Evolutionary conservation across 176 grass and related monocot species (phyloP), one percentile per base, ranked within the genome.

Genomic region (Secale cereale): DNA sequence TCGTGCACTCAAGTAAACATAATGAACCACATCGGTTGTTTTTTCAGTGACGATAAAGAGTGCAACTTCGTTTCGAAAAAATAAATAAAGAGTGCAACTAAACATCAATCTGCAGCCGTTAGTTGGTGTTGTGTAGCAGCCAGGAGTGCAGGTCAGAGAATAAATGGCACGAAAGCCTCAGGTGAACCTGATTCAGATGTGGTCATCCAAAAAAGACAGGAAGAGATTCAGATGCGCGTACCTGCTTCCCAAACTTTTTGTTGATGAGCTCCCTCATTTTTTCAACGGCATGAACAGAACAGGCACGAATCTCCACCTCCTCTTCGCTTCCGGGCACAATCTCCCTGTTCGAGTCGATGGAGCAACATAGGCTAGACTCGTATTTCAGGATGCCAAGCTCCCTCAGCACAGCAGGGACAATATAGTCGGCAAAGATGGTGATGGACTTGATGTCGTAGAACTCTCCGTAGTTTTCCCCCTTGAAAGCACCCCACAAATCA

Each of bases 341-440:
- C 79, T 99, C 93, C 8, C 79, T 82, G n/a, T 88, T 89, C 1
- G 91, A 94, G 82, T 99, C 94, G 28, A 96, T 85, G 0, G 85
- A 94, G 69, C 69, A 91, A 41, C 89, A 92, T 66, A 99, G 66
- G 54, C 70, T 86, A 3, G 76, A 89, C 46, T 90, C 94, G 27
- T 99, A 99, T 79, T 96, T 99, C 76, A 99, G 87, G 46, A 99
- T 86, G 67, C 88, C 91, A 81, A 96, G 87, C 76, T 99, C 87
- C 73, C 93, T 94, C 79, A 96, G 88, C 2, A 96, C 97, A 8
- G 91, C 93, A 67, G 97, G 91, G 45, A 96, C 81, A 45, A 96
- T 94, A 54, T 99, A 94, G 85, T 96, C 97, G 0, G 93, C 97
- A 84, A 99, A 96, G 86, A 99, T 99, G 33, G 93, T 99, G 68